These are phyloP conservation scores for Neurospora terricola DNA, from an alignment of 495 filamentous ascomycete genomes.

Conservation along the genomic window DNA sequence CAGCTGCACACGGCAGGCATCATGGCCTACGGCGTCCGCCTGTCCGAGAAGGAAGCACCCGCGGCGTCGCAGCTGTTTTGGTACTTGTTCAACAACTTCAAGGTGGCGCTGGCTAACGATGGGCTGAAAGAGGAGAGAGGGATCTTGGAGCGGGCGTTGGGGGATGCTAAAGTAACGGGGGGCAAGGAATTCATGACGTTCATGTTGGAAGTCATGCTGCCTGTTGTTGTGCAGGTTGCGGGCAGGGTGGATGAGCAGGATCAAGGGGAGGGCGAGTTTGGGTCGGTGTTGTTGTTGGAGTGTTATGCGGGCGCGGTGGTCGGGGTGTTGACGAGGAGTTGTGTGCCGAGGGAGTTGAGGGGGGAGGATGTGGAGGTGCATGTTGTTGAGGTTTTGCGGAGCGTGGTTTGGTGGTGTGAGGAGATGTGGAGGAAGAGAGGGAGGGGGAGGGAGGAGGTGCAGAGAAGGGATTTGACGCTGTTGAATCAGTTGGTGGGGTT, in stretches of 20 bases:
- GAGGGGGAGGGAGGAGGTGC: not conserved
- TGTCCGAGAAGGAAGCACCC: slow-evolving; percentile 30
- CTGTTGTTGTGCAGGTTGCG: slow-evolving; percentile 26
- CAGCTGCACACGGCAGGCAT: slow-evolving; percentile 39
- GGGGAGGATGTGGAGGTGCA: slow-evolving; percentile 15
- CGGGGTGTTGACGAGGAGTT: slow-evolving; percentile 10
- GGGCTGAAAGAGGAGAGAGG: slow-evolving; percentile 26
- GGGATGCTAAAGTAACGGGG: not conserved
- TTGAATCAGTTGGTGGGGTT: not conserved
- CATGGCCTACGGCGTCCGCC: slow-evolving; percentile 36
- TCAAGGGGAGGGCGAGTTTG: not conserved
- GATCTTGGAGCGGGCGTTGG: slow-evolving; percentile 17
- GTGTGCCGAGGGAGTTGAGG: slow-evolving; percentile 18
- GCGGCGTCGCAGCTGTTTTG: slow-evolving; percentile 38
- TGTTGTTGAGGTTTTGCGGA: slow-evolving; percentile 10
- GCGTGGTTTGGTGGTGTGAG: slow-evolving; percentile 11
- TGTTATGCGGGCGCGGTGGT: slow-evolving; percentile 27
- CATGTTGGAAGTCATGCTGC: slow-evolving; percentile 32
- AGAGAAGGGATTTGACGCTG: not conserved
- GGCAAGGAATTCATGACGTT: slow-evolving; percentile 33
- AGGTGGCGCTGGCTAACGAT: slow-evolving; percentile 33
- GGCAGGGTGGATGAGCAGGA: not conserved
- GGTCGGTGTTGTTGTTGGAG: slow-evolving; percentile 27
- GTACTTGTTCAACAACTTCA: slow-evolving; percentile 41
- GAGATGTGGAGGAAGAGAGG: not conserved